Evolutionary conservation across 192 early-diverging fungal species (phyloP), one percentile per base, ranked within the genome.

Genomic region (Backusella sp.): DNA sequence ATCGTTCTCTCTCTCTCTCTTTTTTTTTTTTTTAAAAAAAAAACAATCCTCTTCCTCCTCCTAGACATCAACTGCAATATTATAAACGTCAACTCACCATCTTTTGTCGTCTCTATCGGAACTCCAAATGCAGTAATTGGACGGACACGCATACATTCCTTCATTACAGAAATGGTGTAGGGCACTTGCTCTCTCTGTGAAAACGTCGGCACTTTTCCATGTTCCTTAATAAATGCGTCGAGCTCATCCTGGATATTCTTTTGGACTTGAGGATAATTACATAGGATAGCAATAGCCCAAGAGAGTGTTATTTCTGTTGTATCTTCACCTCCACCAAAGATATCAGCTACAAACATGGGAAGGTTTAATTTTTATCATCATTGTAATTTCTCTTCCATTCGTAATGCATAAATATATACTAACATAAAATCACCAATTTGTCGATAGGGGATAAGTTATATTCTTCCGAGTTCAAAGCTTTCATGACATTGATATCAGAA

Each of bases 301-400:
- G 19, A 39, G 30, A 30, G 30, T 30, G 30, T 30, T 30, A 30
- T 52, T 11, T 62, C 35, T 8, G 41, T 75, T n/a, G 73, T 75
- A 36, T 73, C 72, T 73, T 52, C 41, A 32, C 73, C 73, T 39
- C 12, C 59, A 67, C 41, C 39, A 66, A 75, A 7, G 2, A 68
- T 35, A 67, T 67, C 65, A 11, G 62, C 59, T 49, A 53, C 6
- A 3, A 12, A 12, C 11, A 42, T 42, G 12, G 14, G 0, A 42
- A 42, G 9, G 12, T 15, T 42, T 42, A 42, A 30, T 30, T 30
- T 30, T 37, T 37, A 15, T 15, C 4, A 11, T 4, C 12, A 11
- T 2, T 15, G 30, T 30, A 30, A 15, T 42, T 42, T 42, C 14
- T 42, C 14, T 1, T 42, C 0, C 12, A 42, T 15, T 15, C 14